Conservation (phyloP, 805 yeast genomes). For the Saccharomycopsis selenospora region DNA sequence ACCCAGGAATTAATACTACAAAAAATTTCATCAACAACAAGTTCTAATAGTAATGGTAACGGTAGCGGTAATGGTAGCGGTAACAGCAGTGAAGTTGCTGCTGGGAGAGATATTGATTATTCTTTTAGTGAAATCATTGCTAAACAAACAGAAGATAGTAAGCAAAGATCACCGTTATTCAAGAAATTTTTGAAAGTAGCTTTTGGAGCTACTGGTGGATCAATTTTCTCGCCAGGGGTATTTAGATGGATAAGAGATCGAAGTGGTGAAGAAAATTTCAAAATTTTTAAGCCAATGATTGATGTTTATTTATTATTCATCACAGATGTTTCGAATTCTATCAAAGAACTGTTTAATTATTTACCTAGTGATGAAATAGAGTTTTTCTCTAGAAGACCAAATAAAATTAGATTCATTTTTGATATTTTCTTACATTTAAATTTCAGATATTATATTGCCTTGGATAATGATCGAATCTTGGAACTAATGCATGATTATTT, state of each 20-base stretch:
- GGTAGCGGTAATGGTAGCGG: not conserved
- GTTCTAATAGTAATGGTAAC: too few species aligned
- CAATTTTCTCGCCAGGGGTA: not conserved
- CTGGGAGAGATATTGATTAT: too few species aligned
- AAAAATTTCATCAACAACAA: too few species aligned
- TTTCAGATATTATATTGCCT: not conserved
- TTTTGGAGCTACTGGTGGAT: not conserved
- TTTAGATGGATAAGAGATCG: slow-evolving; percentile 54
- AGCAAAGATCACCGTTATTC: not conserved
- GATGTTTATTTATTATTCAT: not conserved
- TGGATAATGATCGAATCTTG: not conserved
- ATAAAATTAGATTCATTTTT: not conserved
- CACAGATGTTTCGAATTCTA: not conserved
- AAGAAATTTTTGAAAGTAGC: not conserved
- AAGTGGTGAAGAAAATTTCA: slow-evolving; percentile 82
- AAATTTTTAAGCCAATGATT: slow-evolving; percentile 44
- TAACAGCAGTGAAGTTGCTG: not conserved
- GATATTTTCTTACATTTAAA: not conserved
- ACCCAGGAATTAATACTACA: too few species aligned
- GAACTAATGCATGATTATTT: not conserved
- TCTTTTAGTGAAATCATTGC: too few species aligned
- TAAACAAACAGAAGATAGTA: too few species aligned
- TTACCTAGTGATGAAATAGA: not conserved
- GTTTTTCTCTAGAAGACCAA: not conserved
- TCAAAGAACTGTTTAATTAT: not conserved